Base-by-base conservation (phyloP, 768 basidiomycete genomes). In the Mycena kentingensis region DNA sequence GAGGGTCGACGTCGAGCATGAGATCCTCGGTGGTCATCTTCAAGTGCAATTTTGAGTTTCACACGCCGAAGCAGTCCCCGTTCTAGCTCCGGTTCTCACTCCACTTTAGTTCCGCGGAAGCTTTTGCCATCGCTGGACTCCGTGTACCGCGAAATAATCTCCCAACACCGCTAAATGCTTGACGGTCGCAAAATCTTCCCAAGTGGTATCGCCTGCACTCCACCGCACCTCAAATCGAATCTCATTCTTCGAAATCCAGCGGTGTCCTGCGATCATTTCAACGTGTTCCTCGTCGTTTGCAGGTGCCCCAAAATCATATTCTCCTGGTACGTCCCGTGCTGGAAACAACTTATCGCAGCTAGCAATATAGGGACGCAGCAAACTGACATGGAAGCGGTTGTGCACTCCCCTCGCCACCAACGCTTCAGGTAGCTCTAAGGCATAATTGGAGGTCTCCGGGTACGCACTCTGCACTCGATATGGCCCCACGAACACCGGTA, bases 401-500 rank as follows among this genome's bases (percentile, higher is more conserved):
- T 72, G 67, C 7, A 77, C 65, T 1, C 67, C 21, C 3, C 67
- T 53, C 10, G 34, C 24, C 37, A 21, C 21, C 1, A 73, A 51
- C 5, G 65, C 67, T 0, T 42, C 37, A 0, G 71, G 63, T 5
- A 73, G 31, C 6, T 70, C 63, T 3, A 73, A 31, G 10, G 18
- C 60, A 52, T 72, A 75, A 1, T 54, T 67, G 0, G 63, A 70
- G 1, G 43, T 67, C 3, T 48, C 58, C 0, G 60, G 60, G 21
- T 56, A 16, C 1, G 58, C 61, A 7, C 57, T 32, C 0, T 61
- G 1, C 1, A 77, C 66, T 3, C 55, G 45, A 46, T 65, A 77
- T 0, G 74, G 77, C 4, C 77, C 73, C 11, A 77, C 60, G 49
- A 55, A 76, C 29, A 69, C 69, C 0, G 71, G 75, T 0, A 64